phyloP scores from a whole-genome alignment of 208 protist genomes.

The Wallacemonas sp. region DNA sequence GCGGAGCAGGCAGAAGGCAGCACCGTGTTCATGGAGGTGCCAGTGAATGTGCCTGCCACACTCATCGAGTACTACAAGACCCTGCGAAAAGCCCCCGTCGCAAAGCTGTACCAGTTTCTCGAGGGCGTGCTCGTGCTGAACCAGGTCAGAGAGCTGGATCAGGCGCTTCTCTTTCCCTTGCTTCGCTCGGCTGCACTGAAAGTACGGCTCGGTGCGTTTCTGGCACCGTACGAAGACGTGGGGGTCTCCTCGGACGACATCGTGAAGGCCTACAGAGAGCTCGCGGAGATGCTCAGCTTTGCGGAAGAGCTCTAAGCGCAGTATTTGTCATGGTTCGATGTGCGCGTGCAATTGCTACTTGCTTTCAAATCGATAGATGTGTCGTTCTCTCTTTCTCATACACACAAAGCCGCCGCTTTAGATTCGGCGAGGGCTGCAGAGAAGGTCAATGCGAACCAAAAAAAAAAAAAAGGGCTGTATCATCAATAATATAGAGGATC shows the following conservation, averaged over 20 bases:
- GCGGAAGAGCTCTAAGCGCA: slow-evolving; percentile 43
- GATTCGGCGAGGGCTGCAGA: too few species aligned
- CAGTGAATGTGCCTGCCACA: slow-evolving; percentile 22
- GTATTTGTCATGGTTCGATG: too few species aligned
- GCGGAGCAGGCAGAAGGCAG: slow-evolving; percentile 22
- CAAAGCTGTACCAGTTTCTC: slow-evolving; percentile 42
- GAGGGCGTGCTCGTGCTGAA: slow-evolving; percentile 83
- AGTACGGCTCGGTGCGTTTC: slow-evolving; percentile 74
- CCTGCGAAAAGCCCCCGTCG: slow-evolving; percentile 39
- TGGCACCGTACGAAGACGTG: slow-evolving; percentile 71
- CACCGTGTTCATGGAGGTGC: slow-evolving; percentile 24
- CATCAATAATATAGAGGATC: too few species aligned
- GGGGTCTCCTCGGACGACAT: slow-evolving; percentile 60
- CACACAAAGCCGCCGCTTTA: too few species aligned
- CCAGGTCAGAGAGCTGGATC: slow-evolving; percentile 68
- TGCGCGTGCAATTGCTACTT: too few species aligned
- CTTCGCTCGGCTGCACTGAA: slow-evolving; percentile 80
- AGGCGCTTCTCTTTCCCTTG: slow-evolving; percentile 63
- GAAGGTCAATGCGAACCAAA: too few species aligned
- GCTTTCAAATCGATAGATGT: too few species aligned
- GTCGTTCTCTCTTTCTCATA: too few species aligned
- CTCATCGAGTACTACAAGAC: slow-evolving; percentile 40
- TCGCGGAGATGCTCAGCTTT: slow-evolving; percentile 53
- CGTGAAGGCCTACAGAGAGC: slow-evolving; percentile 52
- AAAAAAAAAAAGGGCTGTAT: too few species aligned